A percentile compares a stretch with the other conserved stretches of the same genome.
Conservation (phyloP, 2,329 filamentous ascomycete species). For the Gnomoniopsis sp. region DNA sequence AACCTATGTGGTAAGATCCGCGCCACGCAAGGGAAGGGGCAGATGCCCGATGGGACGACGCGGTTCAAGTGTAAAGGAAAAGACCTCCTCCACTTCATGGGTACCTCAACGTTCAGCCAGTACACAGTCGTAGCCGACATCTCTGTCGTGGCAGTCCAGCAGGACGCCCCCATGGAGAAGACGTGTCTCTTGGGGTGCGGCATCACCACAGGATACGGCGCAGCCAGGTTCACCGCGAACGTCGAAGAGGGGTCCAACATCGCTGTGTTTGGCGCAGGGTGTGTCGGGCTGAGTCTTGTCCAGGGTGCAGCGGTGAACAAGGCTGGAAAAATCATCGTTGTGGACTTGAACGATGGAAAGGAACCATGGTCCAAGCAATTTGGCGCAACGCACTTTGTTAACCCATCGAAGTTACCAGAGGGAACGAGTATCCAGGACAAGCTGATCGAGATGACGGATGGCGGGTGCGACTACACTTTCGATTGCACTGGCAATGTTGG, state of each 20-base stretch:
- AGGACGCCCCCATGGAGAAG: slow-evolving; percentile 90
- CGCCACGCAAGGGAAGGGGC: slow-evolving; percentile 89
- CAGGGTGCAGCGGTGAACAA: slow-evolving; percentile 87
- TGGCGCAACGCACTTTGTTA: slow-evolving; percentile 94
- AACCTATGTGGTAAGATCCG: slow-evolving; percentile 99
- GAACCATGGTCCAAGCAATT: slow-evolving; percentile 93
- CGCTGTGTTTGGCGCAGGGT: slow-evolving; percentile 92
- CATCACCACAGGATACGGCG: slow-evolving; percentile 97
- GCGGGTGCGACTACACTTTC: slow-evolving; percentile 97
- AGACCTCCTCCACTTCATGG: slow-evolving; percentile 98
- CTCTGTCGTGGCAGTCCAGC: slow-evolving; percentile 84
- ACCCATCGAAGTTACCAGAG: slow-evolving; percentile 80
- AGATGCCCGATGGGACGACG: slow-evolving; percentile 96
- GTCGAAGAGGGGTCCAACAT: slow-evolving; percentile 87
- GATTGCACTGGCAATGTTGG: slow-evolving; percentile 97
- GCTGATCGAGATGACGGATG: slow-evolving; percentile 96
- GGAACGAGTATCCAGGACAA: slow-evolving; percentile 84
- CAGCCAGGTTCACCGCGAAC: slow-evolving; percentile 80
- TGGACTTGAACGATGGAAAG: slow-evolving; percentile 80
- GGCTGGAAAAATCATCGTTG: slow-evolving; percentile 71
- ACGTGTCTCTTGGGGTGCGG: slow-evolving; percentile 95
- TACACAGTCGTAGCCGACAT: slow-evolving; percentile 99
- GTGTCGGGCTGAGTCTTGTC: slow-evolving; percentile 91
- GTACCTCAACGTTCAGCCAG: slow-evolving; percentile 96
- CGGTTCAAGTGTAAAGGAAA: slow-evolving; percentile 94